Evolutionary conservation across 139 green algal genomes (phyloP).

Genomic region (Pleodorina starrii): DNA sequence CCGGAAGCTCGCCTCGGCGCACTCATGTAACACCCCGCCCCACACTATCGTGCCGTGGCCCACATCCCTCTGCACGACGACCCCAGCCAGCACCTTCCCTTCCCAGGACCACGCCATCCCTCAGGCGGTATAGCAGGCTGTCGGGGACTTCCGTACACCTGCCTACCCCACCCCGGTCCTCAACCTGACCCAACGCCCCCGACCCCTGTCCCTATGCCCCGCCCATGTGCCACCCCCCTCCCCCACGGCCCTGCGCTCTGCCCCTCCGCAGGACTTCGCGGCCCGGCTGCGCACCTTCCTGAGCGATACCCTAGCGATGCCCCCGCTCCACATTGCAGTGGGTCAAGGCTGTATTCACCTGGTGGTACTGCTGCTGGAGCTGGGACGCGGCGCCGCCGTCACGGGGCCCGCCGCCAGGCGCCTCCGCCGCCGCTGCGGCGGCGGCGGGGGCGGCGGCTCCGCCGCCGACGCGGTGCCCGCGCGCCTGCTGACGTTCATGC

Average conservation of each 20-base stretch:
- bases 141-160: no score
- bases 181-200: neutral
- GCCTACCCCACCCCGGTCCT: no score
- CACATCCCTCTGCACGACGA: neutral
- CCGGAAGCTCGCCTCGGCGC: no score
- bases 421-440: neutral
- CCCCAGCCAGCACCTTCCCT: neutral
- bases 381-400: neutral
- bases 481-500: slow-evolving; percentile 17
- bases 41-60: no score
- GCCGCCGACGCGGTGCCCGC: no score
- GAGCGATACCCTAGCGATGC: neutral
- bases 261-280: slow-evolving; percentile 14
- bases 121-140: neutral
- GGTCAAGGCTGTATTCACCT: slow-evolving; percentile 8
- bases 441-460: neutral
- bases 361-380: slow-evolving; percentile 23
- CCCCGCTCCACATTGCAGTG: slow-evolving; percentile 1
- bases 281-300: slow-evolving; percentile 1
- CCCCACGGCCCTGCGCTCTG: neutral
- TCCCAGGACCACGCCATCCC: no score
- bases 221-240: neutral
- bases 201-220: neutral
- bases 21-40: no score
- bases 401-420: neutral